These are phyloP conservation scores for Triglochin maritima DNA, from an alignment of 106 monocot genomes.

Conservation along the genomic window DNA sequence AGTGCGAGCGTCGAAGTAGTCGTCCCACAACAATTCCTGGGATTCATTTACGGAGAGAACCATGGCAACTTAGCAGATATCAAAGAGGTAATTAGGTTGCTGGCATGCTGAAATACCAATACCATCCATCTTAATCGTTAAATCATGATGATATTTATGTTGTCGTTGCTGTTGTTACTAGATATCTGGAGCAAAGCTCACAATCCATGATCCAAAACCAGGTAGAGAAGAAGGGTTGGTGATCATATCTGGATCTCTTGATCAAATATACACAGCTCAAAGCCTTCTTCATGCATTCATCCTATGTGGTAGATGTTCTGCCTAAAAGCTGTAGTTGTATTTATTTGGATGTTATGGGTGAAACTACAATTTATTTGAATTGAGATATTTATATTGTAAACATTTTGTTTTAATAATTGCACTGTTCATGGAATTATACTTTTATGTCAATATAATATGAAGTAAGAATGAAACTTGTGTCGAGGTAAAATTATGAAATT, in stretches of 20 bases:
- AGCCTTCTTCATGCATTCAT: conserved; percentile 82
- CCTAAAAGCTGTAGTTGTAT: neutral
- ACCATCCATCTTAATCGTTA: neutral
- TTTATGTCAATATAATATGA: no score
- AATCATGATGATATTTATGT: neutral
- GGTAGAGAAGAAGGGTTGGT: conserved; percentile 43
- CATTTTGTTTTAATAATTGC: no score
- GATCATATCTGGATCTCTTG: conserved; percentile 41
- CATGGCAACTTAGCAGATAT: conserved; percentile 40
- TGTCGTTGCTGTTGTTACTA: conserved; percentile 6
- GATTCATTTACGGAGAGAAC: conserved; percentile 57
- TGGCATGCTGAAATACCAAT: neutral
- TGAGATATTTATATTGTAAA: no score
- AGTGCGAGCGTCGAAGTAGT: conserved; percentile 32
- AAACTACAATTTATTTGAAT: no score
- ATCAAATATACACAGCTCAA: conserved; percentile 49
- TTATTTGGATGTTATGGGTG: no score
- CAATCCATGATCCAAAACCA: conserved; percentile 49
- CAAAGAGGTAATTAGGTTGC: conserved; percentile 31
- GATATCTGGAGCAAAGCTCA: conserved; percentile 69
- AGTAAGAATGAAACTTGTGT: no score
- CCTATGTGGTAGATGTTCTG: conserved; percentile 27
- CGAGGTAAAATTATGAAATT: no score
- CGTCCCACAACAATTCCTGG: conserved; percentile 47
- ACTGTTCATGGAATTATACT: no score